Base-by-base conservation (phyloP, 352 stramenopile genomes). In the Phytophthora pistaciae region DNA sequence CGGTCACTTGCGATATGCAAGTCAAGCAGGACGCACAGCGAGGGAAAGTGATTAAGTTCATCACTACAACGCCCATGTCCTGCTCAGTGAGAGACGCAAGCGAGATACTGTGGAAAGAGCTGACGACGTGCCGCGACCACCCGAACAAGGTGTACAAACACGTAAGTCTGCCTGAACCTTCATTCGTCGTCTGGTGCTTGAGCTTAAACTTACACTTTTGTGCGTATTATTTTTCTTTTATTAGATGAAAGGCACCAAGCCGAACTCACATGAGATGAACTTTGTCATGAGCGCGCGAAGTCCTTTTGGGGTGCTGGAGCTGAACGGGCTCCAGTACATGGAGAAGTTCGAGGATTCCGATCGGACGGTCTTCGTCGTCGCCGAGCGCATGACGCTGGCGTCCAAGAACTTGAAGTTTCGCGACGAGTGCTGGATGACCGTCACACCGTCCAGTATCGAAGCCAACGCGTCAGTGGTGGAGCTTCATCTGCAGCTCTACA, bases 301-400 rank as follows among this genome's bases (percentile, higher is more conserved):
- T 31, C 53, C 60, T 1, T 58, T 56, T 3, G 70, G 68, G 8
- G 23, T 69, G 49, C 16, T 77, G 10, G 58, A 70, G 25, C 23
- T 77, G 1, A 60, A 71, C 25, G 68, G 72, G 6, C 27, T 77
- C 1, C 72, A 80, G 64, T 74, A 66, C 57, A 66, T 80, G 48
- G 50, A 75, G 33, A 71, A 56, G 42, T 80, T 74, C 8, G 64
- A 70, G 9, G 64, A 74, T 3, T 1, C 10, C 1, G 64, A 77
- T n/a, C 64, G 33, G 11, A 59, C 64, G 31, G 60, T 77, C 10
- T 66, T 74, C 29, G 48, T 70, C 10, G 25, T 60, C 0, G 66
- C 72, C 1, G 50, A 71, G 13, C 42, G 67, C 9, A 68, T 77
- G 55, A 5, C 66, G 2, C 52, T 65, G 1, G 36, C 72, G 0